Percentiles rank a stretch among this genome's conserved stretches.
Conservation (phyloP, 306 rosid genomes). For the Styphnolobium japonicum region DNA sequence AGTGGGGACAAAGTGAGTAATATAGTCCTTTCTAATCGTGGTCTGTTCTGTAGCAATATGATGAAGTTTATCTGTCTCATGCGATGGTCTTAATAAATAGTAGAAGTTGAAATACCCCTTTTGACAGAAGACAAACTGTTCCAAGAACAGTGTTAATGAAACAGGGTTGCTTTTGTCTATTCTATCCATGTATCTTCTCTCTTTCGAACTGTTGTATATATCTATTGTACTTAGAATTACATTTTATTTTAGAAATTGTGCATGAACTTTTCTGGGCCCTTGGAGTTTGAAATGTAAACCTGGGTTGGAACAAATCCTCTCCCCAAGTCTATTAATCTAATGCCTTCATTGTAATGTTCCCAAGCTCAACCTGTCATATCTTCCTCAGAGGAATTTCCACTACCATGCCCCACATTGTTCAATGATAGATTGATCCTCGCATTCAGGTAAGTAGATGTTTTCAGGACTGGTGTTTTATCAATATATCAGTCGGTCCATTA, state of each 20-base stretch:
- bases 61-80: background rate
- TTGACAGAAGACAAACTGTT: background rate
- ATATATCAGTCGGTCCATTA: background rate
- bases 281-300: background rate
- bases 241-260: background rate
- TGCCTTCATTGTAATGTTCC: background rate
- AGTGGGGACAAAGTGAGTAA: background rate
- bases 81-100: background rate
- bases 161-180: background rate
- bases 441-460: background rate
- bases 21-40: background rate
- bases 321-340: background rate
- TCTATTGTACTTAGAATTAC: background rate
- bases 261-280: background rate
- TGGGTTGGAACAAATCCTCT: background rate
- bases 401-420: background rate
- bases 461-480: background rate
- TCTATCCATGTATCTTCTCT: no score
- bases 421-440: background rate
- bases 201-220: background rate
- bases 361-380: background rate
- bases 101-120: background rate
- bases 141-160: background rate
- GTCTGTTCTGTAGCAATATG: background rate
- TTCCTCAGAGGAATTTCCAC: background rate